A percentile compares a stretch with the other conserved stretches of the same genome.
Evolutionary conservation across 1,284 basidiomycete species (phyloP).

Genomic region (Mycena citricolor): DNA sequence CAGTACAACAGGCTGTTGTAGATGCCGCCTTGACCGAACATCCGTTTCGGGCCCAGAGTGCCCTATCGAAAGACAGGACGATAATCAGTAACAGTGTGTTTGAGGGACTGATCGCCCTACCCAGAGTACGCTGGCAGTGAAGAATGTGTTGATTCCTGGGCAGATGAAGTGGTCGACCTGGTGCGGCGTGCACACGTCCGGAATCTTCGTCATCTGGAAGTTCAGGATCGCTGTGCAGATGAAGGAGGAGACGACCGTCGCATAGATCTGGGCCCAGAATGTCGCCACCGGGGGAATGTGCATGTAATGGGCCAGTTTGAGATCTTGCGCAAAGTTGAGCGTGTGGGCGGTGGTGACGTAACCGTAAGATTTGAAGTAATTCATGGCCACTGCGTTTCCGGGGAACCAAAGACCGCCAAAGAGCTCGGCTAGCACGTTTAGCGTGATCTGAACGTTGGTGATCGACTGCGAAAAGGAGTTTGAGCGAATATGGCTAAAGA

Average conservation of each 20-base stretch:
- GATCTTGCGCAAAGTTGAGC: conserved; percentile 38
- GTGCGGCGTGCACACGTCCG: conserved; percentile 17
- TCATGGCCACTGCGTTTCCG: conserved; percentile 41
- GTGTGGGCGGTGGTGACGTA: conserved; percentile 38
- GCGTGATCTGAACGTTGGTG: conserved; percentile 38
- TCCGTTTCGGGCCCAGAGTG: conserved; percentile 36
- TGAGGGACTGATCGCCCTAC: conserved; percentile 35
- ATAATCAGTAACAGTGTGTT: neutral
- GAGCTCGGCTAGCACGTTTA: conserved; percentile 42
- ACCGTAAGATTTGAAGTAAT: conserved; percentile 45
- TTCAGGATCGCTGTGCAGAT: conserved; percentile 37
- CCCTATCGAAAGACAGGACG: conserved; percentile 39
- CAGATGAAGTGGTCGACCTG: conserved; percentile 32
- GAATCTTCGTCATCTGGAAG: conserved; percentile 40
- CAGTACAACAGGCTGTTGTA: conserved; percentile 27
- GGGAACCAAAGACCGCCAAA: conserved; percentile 39
- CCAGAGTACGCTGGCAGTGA: conserved; percentile 36
- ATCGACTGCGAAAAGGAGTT: conserved; percentile 20
- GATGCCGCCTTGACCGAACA: conserved; percentile 37
- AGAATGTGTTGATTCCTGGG: conserved; percentile 31
- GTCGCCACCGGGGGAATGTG: conserved; percentile 44
- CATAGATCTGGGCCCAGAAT: conserved; percentile 39
- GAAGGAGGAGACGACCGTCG: conserved; percentile 39
- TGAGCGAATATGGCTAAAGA: neutral
- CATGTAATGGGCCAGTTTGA: conserved; percentile 45